A percentile compares a stretch with the other conserved stretches of the same genome.
Evolutionary conservation across 202 grass and related monocot genomes (phyloP).

Genomic region (Panicum hallii): DNA sequence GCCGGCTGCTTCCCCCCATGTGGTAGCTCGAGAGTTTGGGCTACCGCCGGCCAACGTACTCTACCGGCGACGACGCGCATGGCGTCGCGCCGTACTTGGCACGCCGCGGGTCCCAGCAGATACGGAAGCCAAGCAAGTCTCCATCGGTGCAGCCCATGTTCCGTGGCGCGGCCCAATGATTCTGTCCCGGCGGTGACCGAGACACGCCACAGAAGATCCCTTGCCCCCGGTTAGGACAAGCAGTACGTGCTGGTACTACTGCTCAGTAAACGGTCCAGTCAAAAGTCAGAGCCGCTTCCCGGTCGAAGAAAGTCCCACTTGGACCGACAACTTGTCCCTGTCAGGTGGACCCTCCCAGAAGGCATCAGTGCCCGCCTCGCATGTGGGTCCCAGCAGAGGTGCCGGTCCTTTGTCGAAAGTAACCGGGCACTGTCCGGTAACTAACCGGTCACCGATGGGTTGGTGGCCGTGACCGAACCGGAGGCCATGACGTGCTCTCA

Average conservation of each 20-base stretch:
- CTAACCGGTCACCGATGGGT: not conserved
- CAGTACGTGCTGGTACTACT: no score
- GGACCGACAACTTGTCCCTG: slow-evolving; percentile 12
- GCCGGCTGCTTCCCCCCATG: slow-evolving; percentile 20
- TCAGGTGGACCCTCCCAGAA: no score
- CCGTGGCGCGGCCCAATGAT: slow-evolving; percentile 17
- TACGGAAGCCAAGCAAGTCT: not conserved
- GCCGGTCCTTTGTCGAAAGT: not conserved
- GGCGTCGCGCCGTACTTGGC: not conserved
- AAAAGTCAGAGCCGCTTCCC: not conserved
- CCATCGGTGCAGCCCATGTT: not conserved
- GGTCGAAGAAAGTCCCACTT: not conserved
- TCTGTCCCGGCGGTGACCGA: not conserved
- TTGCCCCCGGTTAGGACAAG: not conserved
- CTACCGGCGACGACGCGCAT: not conserved
- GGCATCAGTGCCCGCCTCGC: no score
- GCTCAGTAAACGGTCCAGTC: slow-evolving; percentile 16
- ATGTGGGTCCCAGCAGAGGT: not conserved
- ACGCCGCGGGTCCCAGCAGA: not conserved
- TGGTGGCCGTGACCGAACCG: not conserved
- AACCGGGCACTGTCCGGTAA: not conserved
- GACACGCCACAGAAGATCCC: slow-evolving; percentile 40
- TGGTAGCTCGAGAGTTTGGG: slow-evolving; percentile 32
- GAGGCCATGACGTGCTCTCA: not conserved
- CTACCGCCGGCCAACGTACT: not conserved